These are phyloP conservation scores for Solanum dulcamara DNA, from an alignment of 257 asterid genomes.

Conservation along the genomic window DNA sequence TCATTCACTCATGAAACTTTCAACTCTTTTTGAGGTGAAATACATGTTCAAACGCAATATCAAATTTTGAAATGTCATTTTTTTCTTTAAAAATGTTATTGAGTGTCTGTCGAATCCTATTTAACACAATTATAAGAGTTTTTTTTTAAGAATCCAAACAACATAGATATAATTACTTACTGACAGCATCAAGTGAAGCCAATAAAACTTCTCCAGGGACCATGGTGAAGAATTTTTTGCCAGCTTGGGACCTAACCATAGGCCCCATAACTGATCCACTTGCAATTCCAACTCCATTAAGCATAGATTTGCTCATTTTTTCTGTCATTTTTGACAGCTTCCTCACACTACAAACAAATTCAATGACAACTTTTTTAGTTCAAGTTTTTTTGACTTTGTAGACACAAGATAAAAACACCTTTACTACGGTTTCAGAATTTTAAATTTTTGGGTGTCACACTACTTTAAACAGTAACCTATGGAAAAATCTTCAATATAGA, in stretches of 20 bases:
- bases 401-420: neutral
- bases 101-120: neutral
- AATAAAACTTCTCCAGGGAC: conserved; percentile 69
- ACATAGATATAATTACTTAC: conserved; percentile 10
- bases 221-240: conserved; percentile 50
- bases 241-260: conserved; percentile 50
- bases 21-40: neutral
- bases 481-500: no score
- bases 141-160: accelerated
- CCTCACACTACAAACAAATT: conserved; percentile 33
- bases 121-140: accelerated
- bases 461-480: no score
- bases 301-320: conserved; percentile 65
- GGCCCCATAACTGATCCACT: conserved; percentile 61
- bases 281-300: conserved; percentile 54
- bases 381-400: neutral
- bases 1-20: neutral
- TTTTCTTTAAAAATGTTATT: neutral
- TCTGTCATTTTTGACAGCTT: conserved; percentile 71
- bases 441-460: no score
- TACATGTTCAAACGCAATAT: neutral
- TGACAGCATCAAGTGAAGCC: conserved; percentile 75
- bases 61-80: neutral
- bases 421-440: no score
- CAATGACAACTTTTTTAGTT: neutral